These are phyloP conservation scores for Colletotrichum lindemuthianum DNA, from an alignment of 2,329 filamentous ascomycete genomes.

Conservation along the genomic window DNA sequence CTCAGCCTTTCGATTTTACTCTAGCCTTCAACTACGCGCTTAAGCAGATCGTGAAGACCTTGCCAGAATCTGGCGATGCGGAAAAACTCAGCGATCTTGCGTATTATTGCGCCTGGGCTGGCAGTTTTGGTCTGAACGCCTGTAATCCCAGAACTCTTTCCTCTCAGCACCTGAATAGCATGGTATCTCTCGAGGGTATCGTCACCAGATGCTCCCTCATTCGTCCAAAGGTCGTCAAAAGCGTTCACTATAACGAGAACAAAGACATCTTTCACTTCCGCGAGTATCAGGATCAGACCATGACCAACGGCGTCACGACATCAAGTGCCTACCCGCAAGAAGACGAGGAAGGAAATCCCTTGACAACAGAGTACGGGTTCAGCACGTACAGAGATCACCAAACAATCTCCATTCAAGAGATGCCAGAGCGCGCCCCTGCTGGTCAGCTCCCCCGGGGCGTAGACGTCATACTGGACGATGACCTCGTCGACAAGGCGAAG, in stretches of 20 bases:
- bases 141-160: slow-evolving; percentile 95
- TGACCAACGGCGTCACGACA: slow-evolving; percentile 90
- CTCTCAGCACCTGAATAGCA: slow-evolving; percentile 89
- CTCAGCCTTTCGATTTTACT: slow-evolving; percentile 87
- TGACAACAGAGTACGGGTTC: slow-evolving; percentile 95
- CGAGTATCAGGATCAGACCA: slow-evolving; percentile 96
- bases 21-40: slow-evolving; percentile 91
- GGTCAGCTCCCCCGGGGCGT: slow-evolving; percentile 95
- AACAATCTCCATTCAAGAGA: slow-evolving; percentile 98
- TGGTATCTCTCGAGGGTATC: slow-evolving; percentile 97
- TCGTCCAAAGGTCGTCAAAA: slow-evolving; percentile 96
- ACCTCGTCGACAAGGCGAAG: slow-evolving; percentile 93
- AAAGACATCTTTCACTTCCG: slow-evolving; percentile 88
- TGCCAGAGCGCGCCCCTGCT: slow-evolving; percentile 95
- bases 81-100: slow-evolving; percentile 82
- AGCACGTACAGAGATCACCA: slow-evolving; percentile 97
- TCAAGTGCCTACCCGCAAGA: slow-evolving; percentile 94
- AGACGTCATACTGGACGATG: slow-evolving; percentile 96
- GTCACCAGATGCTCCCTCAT: slow-evolving; percentile 97
- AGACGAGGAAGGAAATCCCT: slow-evolving; percentile 90
- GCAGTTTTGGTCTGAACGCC: slow-evolving; percentile 92
- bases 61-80: slow-evolving; percentile 78
- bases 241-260: slow-evolving; percentile 93
- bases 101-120: slow-evolving; percentile 97
- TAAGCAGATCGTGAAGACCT: slow-evolving; percentile 85